A percentile compares a stretch with the other conserved stretches of the same genome.
phyloP scores from a whole-genome alignment of 495 filamentous ascomycete genomes.

The Daldinia vernicosa region DNA sequence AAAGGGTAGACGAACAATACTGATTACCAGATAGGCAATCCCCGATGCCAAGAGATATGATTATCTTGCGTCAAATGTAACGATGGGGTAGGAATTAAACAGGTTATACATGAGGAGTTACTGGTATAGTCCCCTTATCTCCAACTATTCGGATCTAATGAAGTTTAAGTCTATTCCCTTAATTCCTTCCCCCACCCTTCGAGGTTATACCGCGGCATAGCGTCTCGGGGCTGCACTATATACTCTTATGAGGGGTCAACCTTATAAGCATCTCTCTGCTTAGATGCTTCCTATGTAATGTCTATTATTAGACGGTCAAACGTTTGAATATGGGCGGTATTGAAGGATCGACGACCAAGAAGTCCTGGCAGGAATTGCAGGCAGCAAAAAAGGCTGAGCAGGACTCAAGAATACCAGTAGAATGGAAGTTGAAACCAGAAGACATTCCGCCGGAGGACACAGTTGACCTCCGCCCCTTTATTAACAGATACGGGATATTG shows the following conservation, averaged over 20 bases:
- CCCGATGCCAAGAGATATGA: conserved; percentile 10
- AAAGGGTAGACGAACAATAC: neutral
- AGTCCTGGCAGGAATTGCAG: conserved; percentile 41
- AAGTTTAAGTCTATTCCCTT: neutral
- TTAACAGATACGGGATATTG: conserved; percentile 28
- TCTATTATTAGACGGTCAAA: neutral
- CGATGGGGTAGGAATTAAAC: conserved; percentile 11
- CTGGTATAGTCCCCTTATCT: conserved; percentile 26
- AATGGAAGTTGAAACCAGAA: conserved; percentile 41
- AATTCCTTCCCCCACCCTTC: conserved; percentile 19
- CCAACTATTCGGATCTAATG: conserved; percentile 22
- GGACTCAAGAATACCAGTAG: conserved; percentile 34
- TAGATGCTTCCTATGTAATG: conserved; percentile 2
- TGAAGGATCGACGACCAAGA: conserved; percentile 6
- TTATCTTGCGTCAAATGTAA: conserved; percentile 21
- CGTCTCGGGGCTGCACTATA: neutral
- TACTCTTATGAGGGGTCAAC: conserved; percentile 6
- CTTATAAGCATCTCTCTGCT: neutral
- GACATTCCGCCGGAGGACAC: conserved; percentile 27
- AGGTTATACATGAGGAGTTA: conserved; percentile 5
- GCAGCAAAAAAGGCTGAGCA: conserved; percentile 35
- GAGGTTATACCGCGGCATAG: neutral
- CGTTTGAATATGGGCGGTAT: conserved; percentile 20
- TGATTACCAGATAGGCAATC: conserved; percentile 18
- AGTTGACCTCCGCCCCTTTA: conserved; percentile 37